Base-by-base conservation (phyloP, 2,329 filamentous ascomycete species). In the Calonectria hawksworthii region DNA sequence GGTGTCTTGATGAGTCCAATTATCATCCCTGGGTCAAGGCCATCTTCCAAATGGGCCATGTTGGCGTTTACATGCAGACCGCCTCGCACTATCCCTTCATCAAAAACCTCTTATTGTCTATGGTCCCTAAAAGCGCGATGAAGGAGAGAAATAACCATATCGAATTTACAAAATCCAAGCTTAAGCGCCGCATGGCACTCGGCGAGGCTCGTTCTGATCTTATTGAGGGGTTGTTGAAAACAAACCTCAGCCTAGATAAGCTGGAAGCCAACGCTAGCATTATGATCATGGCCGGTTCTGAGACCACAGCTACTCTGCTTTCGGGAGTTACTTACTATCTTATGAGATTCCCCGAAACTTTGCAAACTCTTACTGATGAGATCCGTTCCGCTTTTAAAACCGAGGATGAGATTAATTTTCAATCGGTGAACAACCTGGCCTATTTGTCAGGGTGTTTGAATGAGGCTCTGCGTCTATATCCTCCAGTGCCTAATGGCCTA, bases 1-100 rank as follows among this genome's bases (percentile, higher is more conserved):
- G 76, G 0, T 77, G 81, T 0, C 76, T 84, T 0, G 75, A 81
- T 26, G 32, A 75, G 7, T 76, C 76, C 0, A 73, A 76, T 2
- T 80, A 80, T 50, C 79, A 82, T 18, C 82, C 81, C 1, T 83
- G 80, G 77, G 80, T 84, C 4, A 63, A 26, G 0, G 56, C 79
- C 0, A 73, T 84, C 7, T 83, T 83, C n/a, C 36, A 52, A 2
- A 41, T 61, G 34, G 56, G 56, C 18, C 8, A 26, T 73, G 1
- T 77, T 64, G 32, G 56, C 65, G 26, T 61, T 76, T 74, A 52
- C 75, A 2, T 41, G 73, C 51, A 56, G 36, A 47, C 44, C 3
- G 51, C 51, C 26, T 32, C 36, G 9, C 26, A 44, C 14, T 47
- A 56, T 30, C 32, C 66, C 26, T 50, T 61, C 14, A 41, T 61